phyloP scores from a whole-genome alignment of 768 basidiomycete species.

The Galerina sulciceps region DNA sequence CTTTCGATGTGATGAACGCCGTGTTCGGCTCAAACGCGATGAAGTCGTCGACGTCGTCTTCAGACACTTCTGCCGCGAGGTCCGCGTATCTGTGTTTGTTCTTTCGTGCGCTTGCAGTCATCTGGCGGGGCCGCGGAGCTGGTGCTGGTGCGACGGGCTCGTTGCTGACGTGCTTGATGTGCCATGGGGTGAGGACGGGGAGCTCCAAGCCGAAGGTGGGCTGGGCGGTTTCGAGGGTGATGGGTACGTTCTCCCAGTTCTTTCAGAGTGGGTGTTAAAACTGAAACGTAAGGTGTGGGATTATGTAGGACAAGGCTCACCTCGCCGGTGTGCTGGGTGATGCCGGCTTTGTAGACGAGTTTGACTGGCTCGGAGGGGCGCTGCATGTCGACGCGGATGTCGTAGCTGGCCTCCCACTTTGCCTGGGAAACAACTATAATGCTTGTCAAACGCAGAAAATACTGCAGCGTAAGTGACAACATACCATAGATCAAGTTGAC shows the following conservation, averaged over 20 bases:
- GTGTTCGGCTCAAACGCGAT: neutral
- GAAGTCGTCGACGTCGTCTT: conserved; percentile 4
- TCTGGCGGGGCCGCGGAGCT: too few relatives aligned
- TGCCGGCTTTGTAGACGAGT: conserved; percentile 40
- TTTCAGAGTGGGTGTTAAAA: conserved; percentile 8
- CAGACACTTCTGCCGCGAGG: too few relatives aligned
- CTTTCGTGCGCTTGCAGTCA: too few relatives aligned
- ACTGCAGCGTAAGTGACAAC: neutral
- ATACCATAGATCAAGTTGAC: conserved; percentile 41
- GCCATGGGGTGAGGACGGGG: conserved; percentile 10
- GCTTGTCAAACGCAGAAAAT: neutral
- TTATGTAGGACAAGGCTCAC: conserved; percentile 18
- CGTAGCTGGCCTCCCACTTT: conserved; percentile 40
- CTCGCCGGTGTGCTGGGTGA: conserved; percentile 42
- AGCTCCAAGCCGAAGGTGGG: conserved; percentile 16
- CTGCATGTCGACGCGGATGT: conserved; percentile 41
- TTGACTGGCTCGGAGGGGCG: conserved; percentile 28
- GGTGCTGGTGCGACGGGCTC: too few relatives aligned
- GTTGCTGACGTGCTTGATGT: conserved; percentile 2
- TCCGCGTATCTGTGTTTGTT: too few relatives aligned
- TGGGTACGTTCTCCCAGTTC: conserved; percentile 28
- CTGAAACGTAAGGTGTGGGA: neutral
- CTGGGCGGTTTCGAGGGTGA: conserved; percentile 38
- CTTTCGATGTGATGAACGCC: conserved; percentile 25
- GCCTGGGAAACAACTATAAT: conserved; percentile 27